phyloP scores from a whole-genome alignment of 1,284 basidiomycete genomes.

The Melampsora americana region DNA sequence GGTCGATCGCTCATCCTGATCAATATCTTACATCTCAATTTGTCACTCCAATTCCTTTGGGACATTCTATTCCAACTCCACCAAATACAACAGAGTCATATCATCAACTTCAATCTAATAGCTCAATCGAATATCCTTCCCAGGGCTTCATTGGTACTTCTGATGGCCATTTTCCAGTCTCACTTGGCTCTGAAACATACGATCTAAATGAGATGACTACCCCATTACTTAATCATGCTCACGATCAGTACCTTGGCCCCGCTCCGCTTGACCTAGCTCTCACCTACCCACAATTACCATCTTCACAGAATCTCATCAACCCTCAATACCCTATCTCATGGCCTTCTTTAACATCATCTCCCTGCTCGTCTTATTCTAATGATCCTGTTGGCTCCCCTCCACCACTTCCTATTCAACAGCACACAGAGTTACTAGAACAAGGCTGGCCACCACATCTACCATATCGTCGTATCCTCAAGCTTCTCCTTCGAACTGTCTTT shows the following conservation, averaged over 20 bases:
- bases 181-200: no score
- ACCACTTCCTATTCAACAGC: constrained; percentile 7
- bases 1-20: no score
- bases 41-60: no score
- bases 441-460: constrained; percentile 36
- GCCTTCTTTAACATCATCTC: constrained; percentile 11
- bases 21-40: no score
- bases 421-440: background rate
- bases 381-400: background rate
- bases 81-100: no score
- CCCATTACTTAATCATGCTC: constrained; percentile 9
- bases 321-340: background rate
- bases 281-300: background rate
- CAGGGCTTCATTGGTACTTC: no score
- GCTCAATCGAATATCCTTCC: no score
- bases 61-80: no score
- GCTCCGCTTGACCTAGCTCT: constrained; percentile 8
- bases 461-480: constrained; percentile 16
- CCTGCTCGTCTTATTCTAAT: background rate
- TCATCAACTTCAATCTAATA: no score
- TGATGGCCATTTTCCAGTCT: no score
- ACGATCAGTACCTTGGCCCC: background rate
- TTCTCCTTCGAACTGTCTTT: constrained; percentile 23
- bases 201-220: background rate
- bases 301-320: background rate